phyloP scores from a whole-genome alignment of 2,329 filamentous ascomycete species.

The Venturia aucupariae region DNA sequence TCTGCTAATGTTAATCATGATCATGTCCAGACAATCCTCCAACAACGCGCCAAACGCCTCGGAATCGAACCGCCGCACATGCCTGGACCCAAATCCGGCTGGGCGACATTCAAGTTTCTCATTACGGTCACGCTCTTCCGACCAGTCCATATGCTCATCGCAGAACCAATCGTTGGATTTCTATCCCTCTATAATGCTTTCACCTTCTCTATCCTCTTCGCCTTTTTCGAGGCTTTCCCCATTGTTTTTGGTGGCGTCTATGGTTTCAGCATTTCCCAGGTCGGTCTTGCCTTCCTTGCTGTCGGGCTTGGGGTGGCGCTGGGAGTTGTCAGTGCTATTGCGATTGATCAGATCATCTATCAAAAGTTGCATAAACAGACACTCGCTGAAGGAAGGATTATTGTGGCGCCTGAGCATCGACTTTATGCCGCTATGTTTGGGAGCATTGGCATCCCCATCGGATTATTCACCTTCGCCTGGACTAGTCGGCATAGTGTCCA shows the following conservation, averaged over 20 bases:
- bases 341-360: conserved; percentile 31
- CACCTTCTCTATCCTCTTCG: conserved; percentile 27
- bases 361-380: conserved; percentile 24
- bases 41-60: conserved; percentile 26
- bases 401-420: conserved; percentile 26
- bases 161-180: conserved; percentile 28
- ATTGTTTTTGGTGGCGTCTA: conserved; percentile 26
- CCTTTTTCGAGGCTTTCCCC: conserved; percentile 28
- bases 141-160: conserved; percentile 39
- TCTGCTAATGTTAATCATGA: not conserved
- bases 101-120: conserved; percentile 19
- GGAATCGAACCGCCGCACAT: conserved; percentile 21
- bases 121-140: conserved; percentile 38
- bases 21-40: conserved; percentile 29
- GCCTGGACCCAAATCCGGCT: conserved; percentile 5
- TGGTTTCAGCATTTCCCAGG: conserved; percentile 22
- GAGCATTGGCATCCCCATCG: conserved; percentile 24
- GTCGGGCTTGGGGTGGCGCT: conserved; percentile 26
- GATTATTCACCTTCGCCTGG: conserved; percentile 34
- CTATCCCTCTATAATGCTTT: conserved; percentile 28
- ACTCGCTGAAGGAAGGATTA: conserved; percentile 20
- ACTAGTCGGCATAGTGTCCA: conserved; percentile 26
- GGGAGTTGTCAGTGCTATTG: conserved; percentile 23
- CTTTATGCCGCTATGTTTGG: conserved; percentile 28
- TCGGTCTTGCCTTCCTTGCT: conserved; percentile 27